Conservation (phyloP, 139 green algal genomes). For the Raphidocelis subcapitata region DNA sequence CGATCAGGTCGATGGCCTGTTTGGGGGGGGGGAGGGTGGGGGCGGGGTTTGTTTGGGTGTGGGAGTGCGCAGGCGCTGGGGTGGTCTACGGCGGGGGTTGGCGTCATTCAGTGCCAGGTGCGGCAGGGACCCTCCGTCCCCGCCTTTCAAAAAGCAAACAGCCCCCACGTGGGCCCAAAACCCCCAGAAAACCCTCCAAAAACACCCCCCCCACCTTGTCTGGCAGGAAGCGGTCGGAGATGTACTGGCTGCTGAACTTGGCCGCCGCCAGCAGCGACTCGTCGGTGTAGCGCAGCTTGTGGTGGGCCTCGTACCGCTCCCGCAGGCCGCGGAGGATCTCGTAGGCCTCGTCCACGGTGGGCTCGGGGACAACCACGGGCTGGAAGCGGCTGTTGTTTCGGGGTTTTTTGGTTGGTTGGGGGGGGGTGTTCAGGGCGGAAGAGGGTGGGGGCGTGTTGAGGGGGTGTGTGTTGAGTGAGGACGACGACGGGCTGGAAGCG, state of each 20-base stretch:
- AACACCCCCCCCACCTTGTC: constrained; percentile 55
- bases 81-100: no score
- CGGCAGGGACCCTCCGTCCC: not conserved
- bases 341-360: constrained; percentile 96
- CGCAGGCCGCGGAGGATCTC: constrained; percentile 90
- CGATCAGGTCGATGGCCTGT: constrained; percentile 99
- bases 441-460: no score
- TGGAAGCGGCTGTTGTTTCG: constrained; percentile 87
- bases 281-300: constrained; percentile 99
- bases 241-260: constrained; percentile 95
- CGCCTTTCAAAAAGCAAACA: no score
- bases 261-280: constrained; percentile 91
- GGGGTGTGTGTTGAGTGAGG: no score
- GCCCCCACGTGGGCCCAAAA: no score
- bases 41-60: no score
- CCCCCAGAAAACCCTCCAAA: no score
- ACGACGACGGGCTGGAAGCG: no score
- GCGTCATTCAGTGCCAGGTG: not conserved
- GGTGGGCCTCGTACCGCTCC: constrained; percentile 97
- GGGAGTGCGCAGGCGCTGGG: no score
- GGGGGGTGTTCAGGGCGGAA: no score
- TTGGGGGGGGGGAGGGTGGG: no score
- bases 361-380: constrained; percentile 91
- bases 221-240: constrained; percentile 85
- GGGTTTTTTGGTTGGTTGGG: no score